phyloP scores from a whole-genome alignment of 179 eudicot species.

The Heliamphora pulchella region DNA sequence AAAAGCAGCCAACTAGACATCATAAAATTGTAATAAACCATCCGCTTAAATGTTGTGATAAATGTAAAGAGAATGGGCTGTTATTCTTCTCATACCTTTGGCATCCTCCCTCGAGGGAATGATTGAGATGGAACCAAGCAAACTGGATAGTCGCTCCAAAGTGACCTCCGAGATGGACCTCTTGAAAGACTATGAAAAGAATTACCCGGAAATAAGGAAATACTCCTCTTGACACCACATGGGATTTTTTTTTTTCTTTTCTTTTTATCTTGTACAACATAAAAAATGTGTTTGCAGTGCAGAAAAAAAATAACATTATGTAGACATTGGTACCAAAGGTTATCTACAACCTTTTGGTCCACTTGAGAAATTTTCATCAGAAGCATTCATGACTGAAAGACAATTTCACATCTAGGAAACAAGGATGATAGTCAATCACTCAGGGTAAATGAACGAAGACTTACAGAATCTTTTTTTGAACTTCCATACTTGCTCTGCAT shows the following conservation, averaged over 20 bases:
- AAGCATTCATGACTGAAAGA: background rate
- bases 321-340: background rate
- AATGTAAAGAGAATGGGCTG: background rate
- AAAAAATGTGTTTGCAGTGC: background rate
- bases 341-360: background rate
- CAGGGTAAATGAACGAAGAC: constrained; percentile 20
- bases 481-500: constrained; percentile 88
- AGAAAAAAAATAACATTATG: background rate
- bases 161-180: constrained; percentile 74
- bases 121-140: constrained; percentile 62
- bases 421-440: background rate
- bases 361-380: background rate
- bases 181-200: constrained; percentile 28
- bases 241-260: background rate
- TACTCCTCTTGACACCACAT: background rate
- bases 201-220: background rate
- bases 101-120: constrained; percentile 41
- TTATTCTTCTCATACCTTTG: constrained; percentile 36
- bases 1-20: background rate
- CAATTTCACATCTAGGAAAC: background rate
- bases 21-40: background rate
- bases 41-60: background rate
- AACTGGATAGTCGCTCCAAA: constrained; percentile 62
- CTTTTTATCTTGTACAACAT: background rate
- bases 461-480: constrained; percentile 60